A percentile compares a stretch with the other conserved stretches of the same genome.
Evolutionary conservation across 1,139 yeast genomes (phyloP).

Genomic region (Diutina scorzettiae): DNA sequence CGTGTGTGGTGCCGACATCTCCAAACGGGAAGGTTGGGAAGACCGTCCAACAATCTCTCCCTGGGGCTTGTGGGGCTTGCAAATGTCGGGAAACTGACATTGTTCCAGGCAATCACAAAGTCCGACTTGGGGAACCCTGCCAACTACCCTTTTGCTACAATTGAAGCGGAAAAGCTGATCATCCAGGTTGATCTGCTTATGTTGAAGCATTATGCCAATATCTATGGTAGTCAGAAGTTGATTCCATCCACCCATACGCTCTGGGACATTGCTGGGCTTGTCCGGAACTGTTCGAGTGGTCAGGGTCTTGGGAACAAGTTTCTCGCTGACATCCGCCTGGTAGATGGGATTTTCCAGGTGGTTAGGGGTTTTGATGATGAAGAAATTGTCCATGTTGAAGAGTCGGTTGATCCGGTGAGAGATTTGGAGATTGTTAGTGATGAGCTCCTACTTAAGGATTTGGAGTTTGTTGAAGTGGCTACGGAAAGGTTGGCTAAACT

Average conservation of each 20-base stretch:
- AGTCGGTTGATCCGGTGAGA: conserved; percentile 51
- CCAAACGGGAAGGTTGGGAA: no score
- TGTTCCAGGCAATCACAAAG: conserved; percentile 60
- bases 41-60: conserved; percentile 44
- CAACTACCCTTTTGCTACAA: conserved; percentile 72
- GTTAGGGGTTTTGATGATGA: conserved; percentile 56
- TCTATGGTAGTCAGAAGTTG: conserved; percentile 40
- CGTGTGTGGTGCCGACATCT: no score
- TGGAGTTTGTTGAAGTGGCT: conserved; percentile 51
- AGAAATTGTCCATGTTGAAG: conserved; percentile 63
- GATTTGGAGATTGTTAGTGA: conserved; percentile 61
- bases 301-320: conserved; percentile 71
- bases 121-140: conserved; percentile 64
- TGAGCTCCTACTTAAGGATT: conserved; percentile 59
- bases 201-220: conserved; percentile 30
- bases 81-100: conserved; percentile 63
- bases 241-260: conserved; percentile 48
- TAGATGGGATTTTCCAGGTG: conserved; percentile 64
- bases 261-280: conserved; percentile 66
- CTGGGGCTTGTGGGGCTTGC: conserved; percentile 62
- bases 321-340: conserved; percentile 56
- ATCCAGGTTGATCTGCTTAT: conserved; percentile 42
- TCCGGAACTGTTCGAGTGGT: conserved; percentile 64
- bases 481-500: conserved; percentile 34
- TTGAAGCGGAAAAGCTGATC: conserved; percentile 55